A percentile compares a stretch with the other conserved stretches of the same genome.
phyloP scores from a whole-genome alignment of 2,329 filamentous ascomycete genomes.

The Penicillium capsulatum region DNA sequence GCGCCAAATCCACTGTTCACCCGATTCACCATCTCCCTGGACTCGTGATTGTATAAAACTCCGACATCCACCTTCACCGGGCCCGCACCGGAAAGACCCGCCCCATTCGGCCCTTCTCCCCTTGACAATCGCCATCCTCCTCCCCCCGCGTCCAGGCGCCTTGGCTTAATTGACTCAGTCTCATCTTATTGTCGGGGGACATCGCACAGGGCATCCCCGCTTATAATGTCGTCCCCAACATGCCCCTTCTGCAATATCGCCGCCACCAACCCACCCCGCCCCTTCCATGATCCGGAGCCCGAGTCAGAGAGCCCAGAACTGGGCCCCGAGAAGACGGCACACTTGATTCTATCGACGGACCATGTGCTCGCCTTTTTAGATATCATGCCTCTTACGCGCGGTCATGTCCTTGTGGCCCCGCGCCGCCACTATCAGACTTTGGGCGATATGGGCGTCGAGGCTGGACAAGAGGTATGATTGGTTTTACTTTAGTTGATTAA shows the following conservation, averaged over 20 bases:
- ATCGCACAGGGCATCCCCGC: no score
- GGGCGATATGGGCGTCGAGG: slow-evolving; percentile 60
- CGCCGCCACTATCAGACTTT: slow-evolving; percentile 74
- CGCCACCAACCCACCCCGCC: slow-evolving; percentile 44
- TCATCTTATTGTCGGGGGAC: no score
- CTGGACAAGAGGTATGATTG: slow-evolving; percentile 66
- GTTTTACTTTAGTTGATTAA: no score
- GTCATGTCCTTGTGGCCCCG: slow-evolving; percentile 79
- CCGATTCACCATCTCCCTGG: no score
- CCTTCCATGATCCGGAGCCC: slow-evolving; percentile 24
- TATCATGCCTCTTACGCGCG: slow-evolving; percentile 79
- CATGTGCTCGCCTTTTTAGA: slow-evolving; percentile 83
- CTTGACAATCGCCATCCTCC: no score
- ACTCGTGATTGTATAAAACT: no score
- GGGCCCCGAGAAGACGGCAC: slow-evolving; percentile 21
- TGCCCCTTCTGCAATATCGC: slow-evolving; percentile 60
- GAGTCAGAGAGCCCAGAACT: slow-evolving; percentile 18
- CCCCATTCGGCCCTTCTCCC: no score
- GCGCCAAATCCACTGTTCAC: no score
- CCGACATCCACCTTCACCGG: no score
- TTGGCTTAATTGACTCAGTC: no score
- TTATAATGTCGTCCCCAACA: slow-evolving; percentile 14
- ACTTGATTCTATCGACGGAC: slow-evolving; percentile 72
- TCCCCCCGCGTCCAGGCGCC: no score
- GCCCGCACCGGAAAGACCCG: no score